Conservation (phyloP, 2,329 filamentous ascomycete species). For the Metarhizium sp. region DNA sequence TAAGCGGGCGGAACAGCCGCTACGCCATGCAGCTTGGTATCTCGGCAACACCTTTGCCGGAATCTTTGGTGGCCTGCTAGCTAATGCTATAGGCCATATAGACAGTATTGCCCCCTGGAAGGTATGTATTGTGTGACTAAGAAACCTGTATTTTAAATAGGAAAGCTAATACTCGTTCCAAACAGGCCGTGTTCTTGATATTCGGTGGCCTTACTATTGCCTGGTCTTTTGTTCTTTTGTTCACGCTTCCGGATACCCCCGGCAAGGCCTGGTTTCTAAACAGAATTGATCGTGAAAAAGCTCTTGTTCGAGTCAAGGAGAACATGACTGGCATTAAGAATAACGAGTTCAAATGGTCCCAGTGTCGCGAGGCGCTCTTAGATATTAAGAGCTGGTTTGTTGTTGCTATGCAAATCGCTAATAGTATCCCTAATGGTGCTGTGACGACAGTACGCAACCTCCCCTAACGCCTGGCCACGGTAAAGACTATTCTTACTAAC, state of each 20-base stretch:
- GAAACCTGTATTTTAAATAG: no score
- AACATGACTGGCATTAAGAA: slow-evolving; percentile 25
- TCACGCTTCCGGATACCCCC: slow-evolving; percentile 12
- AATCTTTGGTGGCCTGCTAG: slow-evolving; percentile 17
- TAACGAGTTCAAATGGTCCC: slow-evolving; percentile 12
- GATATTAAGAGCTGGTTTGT: slow-evolving; percentile 17
- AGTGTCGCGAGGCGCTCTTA: slow-evolving; percentile 12
- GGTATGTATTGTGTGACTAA: slow-evolving; percentile 11
- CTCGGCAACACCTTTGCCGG: slow-evolving; percentile 19
- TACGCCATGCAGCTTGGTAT: slow-evolving; percentile 21
- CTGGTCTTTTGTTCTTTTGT: slow-evolving; percentile 10
- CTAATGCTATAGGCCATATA: slow-evolving; percentile 18
- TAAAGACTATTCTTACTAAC: no score
- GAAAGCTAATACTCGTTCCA: neutral
- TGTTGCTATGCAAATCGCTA: slow-evolving; percentile 15
- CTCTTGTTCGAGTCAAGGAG: slow-evolving; percentile 18
- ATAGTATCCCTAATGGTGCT: slow-evolving; percentile 20
- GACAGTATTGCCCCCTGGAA: slow-evolving; percentile 9
- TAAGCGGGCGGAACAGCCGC: slow-evolving; percentile 15
- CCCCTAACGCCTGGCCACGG: no score
- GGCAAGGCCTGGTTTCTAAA: slow-evolving; percentile 18
- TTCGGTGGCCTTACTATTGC: slow-evolving; percentile 12
- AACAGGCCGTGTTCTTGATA: slow-evolving; percentile 12
- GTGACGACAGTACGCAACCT: slow-evolving; percentile 11
- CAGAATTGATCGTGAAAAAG: slow-evolving; percentile 16